These are phyloP conservation scores for Botrytis medusae DNA, from an alignment of 2,329 filamentous ascomycete species.

Conservation along the genomic window DNA sequence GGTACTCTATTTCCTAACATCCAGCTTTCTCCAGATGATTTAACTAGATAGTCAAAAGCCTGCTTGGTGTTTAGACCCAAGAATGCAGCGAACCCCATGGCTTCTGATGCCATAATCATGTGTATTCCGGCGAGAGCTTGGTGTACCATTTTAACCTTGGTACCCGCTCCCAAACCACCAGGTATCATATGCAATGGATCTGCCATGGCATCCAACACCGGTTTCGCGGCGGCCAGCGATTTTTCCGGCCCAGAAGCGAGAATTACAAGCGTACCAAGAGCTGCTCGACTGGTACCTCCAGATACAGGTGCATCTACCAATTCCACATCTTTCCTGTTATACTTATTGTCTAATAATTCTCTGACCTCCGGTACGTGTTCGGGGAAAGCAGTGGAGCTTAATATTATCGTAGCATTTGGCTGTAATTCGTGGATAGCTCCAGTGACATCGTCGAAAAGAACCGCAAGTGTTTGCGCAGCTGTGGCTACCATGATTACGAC, in stretches of 20 bases:
- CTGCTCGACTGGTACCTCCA: slow-evolving; percentile 66
- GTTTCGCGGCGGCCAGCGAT: slow-evolving; percentile 28
- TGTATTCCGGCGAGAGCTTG: slow-evolving; percentile 56
- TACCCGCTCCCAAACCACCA: slow-evolving; percentile 59
- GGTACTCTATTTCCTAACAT: slow-evolving; percentile 58
- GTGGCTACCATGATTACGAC: slow-evolving; percentile 77
- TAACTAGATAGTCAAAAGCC: slow-evolving; percentile 42
- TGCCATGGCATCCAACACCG: slow-evolving; percentile 47
- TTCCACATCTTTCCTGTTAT: slow-evolving; percentile 60
- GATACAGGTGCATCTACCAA: slow-evolving; percentile 74
- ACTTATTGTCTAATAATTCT: slow-evolving; percentile 53
- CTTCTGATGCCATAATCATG: slow-evolving; percentile 60
- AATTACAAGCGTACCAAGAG: slow-evolving; percentile 71
- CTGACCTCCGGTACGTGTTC: slow-evolving; percentile 63
- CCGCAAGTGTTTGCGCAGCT: slow-evolving; percentile 64
- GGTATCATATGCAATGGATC: slow-evolving; percentile 56
- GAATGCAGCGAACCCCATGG: slow-evolving; percentile 57
- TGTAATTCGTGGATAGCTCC: slow-evolving; percentile 52
- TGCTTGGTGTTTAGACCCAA: slow-evolving; percentile 52
- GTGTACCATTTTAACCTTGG: slow-evolving; percentile 58
- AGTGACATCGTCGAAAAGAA: slow-evolving; percentile 59
- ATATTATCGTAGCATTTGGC: slow-evolving; percentile 57
- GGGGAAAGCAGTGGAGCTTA: slow-evolving; percentile 71
- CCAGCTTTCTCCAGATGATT: slow-evolving; percentile 43
- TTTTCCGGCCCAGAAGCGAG: slow-evolving; percentile 63